Percentiles rank a stretch among this genome's conserved stretches.
These are phyloP conservation scores for Chaetomium olivaceum DNA, from an alignment of 2,329 filamentous ascomycete genomes.

Conservation along the genomic window DNA sequence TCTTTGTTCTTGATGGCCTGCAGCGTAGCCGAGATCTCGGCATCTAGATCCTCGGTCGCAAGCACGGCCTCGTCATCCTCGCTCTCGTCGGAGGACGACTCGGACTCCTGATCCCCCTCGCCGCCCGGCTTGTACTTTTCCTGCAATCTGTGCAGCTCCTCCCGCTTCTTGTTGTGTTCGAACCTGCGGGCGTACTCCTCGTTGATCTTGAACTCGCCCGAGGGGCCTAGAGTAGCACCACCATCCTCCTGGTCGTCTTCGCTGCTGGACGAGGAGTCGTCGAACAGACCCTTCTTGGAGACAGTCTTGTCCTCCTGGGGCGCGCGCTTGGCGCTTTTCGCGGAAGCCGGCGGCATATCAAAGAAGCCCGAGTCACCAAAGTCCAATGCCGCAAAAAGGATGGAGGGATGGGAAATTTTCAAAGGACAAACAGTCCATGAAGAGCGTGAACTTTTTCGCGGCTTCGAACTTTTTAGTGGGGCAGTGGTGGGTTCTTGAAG, in stretches of 20 bases:
- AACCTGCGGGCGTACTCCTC: constrained; percentile 85
- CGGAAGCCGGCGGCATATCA: constrained; percentile 21
- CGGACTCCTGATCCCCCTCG: constrained; percentile 50
- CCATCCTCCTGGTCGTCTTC: constrained; percentile 47
- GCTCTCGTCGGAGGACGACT: constrained; percentile 68
- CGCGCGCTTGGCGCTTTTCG: constrained; percentile 18
- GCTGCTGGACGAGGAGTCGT: constrained; percentile 49
- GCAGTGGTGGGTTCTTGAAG: constrained; percentile 14
- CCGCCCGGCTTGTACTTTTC: constrained; percentile 69
- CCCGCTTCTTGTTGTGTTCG: constrained; percentile 96
- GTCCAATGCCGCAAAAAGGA: neutral
- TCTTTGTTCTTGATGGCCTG: constrained; percentile 88
- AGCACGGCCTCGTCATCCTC: constrained; percentile 91
- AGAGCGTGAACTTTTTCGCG: constrained; percentile 15
- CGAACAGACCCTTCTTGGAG: constrained; percentile 53
- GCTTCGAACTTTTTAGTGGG: constrained; percentile 38
- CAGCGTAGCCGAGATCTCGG: constrained; percentile 82
- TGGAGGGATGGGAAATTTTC: neutral
- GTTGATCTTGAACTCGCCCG: constrained; percentile 72
- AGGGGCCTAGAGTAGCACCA: constrained; percentile 39
- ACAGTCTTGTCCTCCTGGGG: constrained; percentile 28
- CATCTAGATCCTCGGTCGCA: constrained; percentile 80
- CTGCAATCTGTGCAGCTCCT: constrained; percentile 82
- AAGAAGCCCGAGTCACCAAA: neutral
- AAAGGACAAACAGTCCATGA: neutral